phyloP scores from a whole-genome alignment of 1,284 basidiomycete species.

The Apiotrichum montevideense region DNA sequence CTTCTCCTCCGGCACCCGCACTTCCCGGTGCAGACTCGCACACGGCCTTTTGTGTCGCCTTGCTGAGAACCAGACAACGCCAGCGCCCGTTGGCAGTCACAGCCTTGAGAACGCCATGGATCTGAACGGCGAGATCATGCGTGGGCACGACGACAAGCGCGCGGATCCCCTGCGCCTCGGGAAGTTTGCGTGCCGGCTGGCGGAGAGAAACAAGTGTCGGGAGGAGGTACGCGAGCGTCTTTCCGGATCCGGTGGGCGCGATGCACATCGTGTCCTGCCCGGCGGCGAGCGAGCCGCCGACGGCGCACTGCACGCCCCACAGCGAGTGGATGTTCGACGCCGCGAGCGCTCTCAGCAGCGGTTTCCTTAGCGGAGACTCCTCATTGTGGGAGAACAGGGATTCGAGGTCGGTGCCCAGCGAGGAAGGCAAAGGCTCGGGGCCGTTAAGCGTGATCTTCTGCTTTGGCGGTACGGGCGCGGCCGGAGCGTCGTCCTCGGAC shows the following conservation, averaged over 20 bases:
- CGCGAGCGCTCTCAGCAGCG: slow-evolving; percentile 24
- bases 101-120: slow-evolving; percentile 68
- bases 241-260: slow-evolving; percentile 90
- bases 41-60: slow-evolving; percentile 56
- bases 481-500: slow-evolving; percentile 11
- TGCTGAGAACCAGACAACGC: slow-evolving; percentile 74
- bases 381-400: slow-evolving; percentile 23
- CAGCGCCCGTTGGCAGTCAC: slow-evolving; percentile 70
- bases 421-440: slow-evolving; percentile 38
- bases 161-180: slow-evolving; percentile 60
- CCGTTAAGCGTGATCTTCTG: slow-evolving; percentile 46
- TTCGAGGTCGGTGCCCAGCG: slow-evolving; percentile 38
- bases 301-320: slow-evolving; percentile 42
- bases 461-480: slow-evolving; percentile 34
- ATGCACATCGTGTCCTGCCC: slow-evolving; percentile 78
- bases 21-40: slow-evolving; percentile 36
- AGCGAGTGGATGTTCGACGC: slow-evolving; percentile 26
- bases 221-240: slow-evolving; percentile 82
- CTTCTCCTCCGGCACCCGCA: slow-evolving; percentile 12
- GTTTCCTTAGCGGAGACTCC: slow-evolving; percentile 27
- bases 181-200: slow-evolving; percentile 53
- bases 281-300: slow-evolving; percentile 46
- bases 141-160: slow-evolving; percentile 85
- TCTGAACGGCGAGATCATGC: slow-evolving; percentile 93
- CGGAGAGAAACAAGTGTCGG: slow-evolving; percentile 66